phyloP scores from a whole-genome alignment of 306 rosid species.

The Vigna trinervia region DNA sequence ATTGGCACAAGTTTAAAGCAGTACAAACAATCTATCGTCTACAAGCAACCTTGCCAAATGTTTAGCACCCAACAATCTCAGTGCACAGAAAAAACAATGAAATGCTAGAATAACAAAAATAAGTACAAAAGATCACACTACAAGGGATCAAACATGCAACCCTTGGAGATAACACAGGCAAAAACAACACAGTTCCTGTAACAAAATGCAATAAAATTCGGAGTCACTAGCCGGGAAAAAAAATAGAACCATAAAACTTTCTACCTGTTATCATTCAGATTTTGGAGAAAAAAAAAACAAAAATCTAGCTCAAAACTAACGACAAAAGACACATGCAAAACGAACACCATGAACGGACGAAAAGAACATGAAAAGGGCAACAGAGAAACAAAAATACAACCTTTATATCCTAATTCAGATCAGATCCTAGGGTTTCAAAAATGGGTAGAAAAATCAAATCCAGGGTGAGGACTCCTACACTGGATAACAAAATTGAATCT shows the following conservation, averaged over 20 bases:
- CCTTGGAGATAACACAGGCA: conserved; percentile 29
- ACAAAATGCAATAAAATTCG: conserved; percentile 55
- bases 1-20: conserved; percentile 50
- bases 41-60: conserved; percentile 1
- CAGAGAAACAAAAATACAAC: not conserved
- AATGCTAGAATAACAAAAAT: conserved; percentile 8
- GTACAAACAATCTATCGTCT: conserved; percentile 30
- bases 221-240: conserved; percentile 23
- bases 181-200: conserved; percentile 50
- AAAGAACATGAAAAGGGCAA: not conserved
- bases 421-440: conserved; percentile 45
- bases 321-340: not conserved
- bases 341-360: not conserved
- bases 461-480: not conserved
- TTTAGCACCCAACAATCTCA: conserved; percentile 3
- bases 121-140: conserved; percentile 16
- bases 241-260: not conserved
- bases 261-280: not conserved
- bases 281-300: not conserved
- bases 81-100: conserved; percentile 24
- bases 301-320: not conserved
- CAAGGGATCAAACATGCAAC: conserved; percentile 33
- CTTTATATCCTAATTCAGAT: conserved; percentile 34
- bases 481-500: not conserved
- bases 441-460: not conserved